Base-by-base conservation (phyloP, 2,329 filamentous ascomycete genomes). In the Gyromitra esculenta region DNA sequence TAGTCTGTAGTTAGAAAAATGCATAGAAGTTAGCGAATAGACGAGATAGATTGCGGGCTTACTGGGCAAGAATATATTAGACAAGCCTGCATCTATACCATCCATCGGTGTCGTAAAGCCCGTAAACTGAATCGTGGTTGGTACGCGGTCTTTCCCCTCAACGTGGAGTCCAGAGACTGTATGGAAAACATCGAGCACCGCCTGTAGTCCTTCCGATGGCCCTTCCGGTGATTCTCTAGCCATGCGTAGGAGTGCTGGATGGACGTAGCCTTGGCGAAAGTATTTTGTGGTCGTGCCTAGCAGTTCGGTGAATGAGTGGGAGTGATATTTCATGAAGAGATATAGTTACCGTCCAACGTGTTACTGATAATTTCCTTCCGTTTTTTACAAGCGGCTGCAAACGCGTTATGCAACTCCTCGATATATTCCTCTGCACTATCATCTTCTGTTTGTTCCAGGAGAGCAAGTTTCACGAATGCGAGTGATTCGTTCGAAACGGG, bases 251-350 rank as follows among this genome's bases (percentile, higher is more conserved):
- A 73, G 52, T 9, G 35, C 25, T 8, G 50, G 50, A 41, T 65
- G 37, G 25, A 73, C 2, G 31, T 73, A 73, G 4, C 50, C 60
- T 59, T 73, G 70, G n/a, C 62, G 60, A 35, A 66, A 73, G 41
- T 41, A 66, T 39, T 73, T 73, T 18, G 62, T 66, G 15, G 62
- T 66, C 25, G 45, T 43, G 5, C 62, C 70, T 73, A 21, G 6
- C 8, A 1, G 18, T 8, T n/a, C 43, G 13, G 15, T 11, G n/a
- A 50, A 15, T 13, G 11, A n/a, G 18, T 45, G 70, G 66, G 70
- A 73, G 70, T 73, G 70, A 73, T 52, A 73, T 13, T n/a, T n/a
- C 45, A 48, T 73, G 70, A 73, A 39, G 37, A 8, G 35, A 13
- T 21, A 6, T 7, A 57, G 21, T 15, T 60, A 69, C 62, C 70